Conservation (phyloP, 805 yeast species). For the Metschnikowia lochheadii region DNA sequence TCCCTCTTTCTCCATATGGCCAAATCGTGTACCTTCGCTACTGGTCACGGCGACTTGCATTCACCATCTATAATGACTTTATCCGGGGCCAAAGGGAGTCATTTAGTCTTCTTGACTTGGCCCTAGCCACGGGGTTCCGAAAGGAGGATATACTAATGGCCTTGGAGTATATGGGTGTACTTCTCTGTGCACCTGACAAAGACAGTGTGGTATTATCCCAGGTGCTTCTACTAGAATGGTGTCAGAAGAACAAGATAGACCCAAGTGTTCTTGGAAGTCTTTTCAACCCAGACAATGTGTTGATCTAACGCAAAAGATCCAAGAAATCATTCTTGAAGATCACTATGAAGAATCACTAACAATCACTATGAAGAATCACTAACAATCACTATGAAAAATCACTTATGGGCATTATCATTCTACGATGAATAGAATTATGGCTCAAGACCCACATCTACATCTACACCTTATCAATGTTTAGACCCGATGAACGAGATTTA, state of each 20-base stretch:
- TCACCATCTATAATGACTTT: conserved; percentile 15
- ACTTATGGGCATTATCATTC: too few species aligned
- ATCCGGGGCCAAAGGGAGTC: background rate
- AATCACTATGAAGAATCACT: too few species aligned
- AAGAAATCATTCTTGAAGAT: too few species aligned
- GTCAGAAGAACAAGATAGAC: conserved; percentile 22
- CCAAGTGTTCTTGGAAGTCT: conserved; percentile 22
- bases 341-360: too few species aligned
- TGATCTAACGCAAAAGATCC: background rate
- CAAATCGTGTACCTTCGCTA: conserved; percentile 62
- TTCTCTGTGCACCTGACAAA: conserved; percentile 8
- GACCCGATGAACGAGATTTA: too few species aligned
- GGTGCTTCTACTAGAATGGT: conserved; percentile 28
- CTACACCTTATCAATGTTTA: too few species aligned
- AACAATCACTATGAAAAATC: too few species aligned
- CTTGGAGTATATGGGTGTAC: conserved; percentile 48
- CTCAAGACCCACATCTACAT: too few species aligned
- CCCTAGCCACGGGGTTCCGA: conserved; percentile 60
- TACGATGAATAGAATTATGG: too few species aligned
- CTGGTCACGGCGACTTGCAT: conserved; percentile 56
- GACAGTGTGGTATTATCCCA: conserved; percentile 16
- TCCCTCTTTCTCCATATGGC: conserved; percentile 85
- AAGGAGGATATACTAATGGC: conserved; percentile 58
- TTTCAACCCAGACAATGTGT: conserved; percentile 21
- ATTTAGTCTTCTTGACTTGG: conserved; percentile 46